Evolutionary conservation across 1,284 basidiomycete species (phyloP).

Genomic region (Austroboletus niveus): DNA sequence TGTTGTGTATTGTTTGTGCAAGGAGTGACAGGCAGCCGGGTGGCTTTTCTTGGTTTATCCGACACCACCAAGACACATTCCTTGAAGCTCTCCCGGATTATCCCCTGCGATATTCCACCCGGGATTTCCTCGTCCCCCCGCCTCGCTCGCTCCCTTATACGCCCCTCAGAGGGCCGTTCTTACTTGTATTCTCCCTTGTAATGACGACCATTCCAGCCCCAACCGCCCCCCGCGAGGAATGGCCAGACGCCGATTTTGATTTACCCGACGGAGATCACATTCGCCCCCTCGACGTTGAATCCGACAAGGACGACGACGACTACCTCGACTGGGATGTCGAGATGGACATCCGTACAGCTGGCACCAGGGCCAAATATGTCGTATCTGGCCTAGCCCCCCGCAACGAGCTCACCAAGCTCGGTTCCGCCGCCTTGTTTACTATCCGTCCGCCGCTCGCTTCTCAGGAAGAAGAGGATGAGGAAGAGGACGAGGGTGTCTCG

Average conservation of each 20-base stretch:
- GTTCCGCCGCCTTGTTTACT: slow-evolving; percentile 45
- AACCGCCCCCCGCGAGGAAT: slow-evolving; percentile 65
- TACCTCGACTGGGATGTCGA: slow-evolving; percentile 72
- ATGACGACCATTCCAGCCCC: slow-evolving; percentile 54
- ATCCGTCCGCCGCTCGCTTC: slow-evolving; percentile 60
- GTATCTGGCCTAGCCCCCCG: slow-evolving; percentile 37
- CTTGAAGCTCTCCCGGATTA: too few species aligned
- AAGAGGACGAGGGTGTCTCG: slow-evolving; percentile 76
- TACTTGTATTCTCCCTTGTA: slow-evolving; percentile 17
- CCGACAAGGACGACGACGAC: slow-evolving; percentile 57
- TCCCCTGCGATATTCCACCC: too few species aligned
- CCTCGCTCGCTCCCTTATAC: slow-evolving; percentile 3
- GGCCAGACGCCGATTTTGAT: slow-evolving; percentile 82
- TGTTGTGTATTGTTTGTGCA: slow-evolving; percentile 21
- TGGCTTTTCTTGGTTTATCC: slow-evolving; percentile 11
- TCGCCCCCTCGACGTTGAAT: slow-evolving; percentile 50
- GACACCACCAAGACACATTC: too few species aligned
- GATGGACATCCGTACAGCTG: slow-evolving; percentile 62
- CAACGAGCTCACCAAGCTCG: slow-evolving; percentile 27
- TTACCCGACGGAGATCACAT: slow-evolving; percentile 70
- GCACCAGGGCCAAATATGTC: slow-evolving; percentile 45
- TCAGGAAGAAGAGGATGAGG: slow-evolving; percentile 54
- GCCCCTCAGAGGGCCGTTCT: slow-evolving; percentile 22
- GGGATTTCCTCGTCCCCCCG: background rate
- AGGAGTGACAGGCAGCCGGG: background rate